A percentile compares a stretch with the other conserved stretches of the same genome.
Conservation (phyloP, 345 rosid genomes). For the Arabidopsis arenosa region DNA sequence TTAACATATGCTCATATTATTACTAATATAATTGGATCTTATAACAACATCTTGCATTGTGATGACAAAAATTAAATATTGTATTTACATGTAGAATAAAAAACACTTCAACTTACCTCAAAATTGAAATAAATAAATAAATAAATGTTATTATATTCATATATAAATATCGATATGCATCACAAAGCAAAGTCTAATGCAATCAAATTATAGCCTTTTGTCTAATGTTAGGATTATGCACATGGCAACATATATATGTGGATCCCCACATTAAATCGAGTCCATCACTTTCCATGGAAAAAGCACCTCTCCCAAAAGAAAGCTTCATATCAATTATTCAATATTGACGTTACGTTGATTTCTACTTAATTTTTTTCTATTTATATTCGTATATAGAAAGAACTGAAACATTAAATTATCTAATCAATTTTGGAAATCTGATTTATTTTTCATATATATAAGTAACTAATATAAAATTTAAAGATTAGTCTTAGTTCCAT, state of each 20-base stretch:
- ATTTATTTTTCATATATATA: neutral
- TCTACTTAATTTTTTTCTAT: neutral
- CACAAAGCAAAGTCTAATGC: conserved; percentile 28
- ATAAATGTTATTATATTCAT: conserved; percentile 9
- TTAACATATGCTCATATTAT: conserved; percentile 2
- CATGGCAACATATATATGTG: conserved; percentile 45
- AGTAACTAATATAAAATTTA: neutral
- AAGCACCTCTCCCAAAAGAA: conserved; percentile 27
- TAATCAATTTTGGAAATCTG: neutral
- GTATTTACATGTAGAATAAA: neutral
- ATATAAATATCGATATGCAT: neutral
- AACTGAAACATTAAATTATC: neutral
- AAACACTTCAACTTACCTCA: neutral
- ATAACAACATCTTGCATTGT: conserved; percentile 10
- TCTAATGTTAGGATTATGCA: conserved; percentile 39
- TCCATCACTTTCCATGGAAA: conserved; percentile 43
- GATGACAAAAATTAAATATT: neutral
- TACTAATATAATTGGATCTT: neutral
- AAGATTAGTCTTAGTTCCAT: neutral
- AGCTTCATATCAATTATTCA: conserved; percentile 38
- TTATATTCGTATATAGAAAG: neutral
- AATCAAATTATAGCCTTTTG: conserved; percentile 29
- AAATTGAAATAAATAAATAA: neutral
- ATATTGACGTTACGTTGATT: conserved; percentile 20
- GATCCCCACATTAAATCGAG: conserved; percentile 45